These are phyloP conservation scores for Chaetomium tenue DNA, from an alignment of 495 filamentous ascomycete genomes.

Conservation along the genomic window DNA sequence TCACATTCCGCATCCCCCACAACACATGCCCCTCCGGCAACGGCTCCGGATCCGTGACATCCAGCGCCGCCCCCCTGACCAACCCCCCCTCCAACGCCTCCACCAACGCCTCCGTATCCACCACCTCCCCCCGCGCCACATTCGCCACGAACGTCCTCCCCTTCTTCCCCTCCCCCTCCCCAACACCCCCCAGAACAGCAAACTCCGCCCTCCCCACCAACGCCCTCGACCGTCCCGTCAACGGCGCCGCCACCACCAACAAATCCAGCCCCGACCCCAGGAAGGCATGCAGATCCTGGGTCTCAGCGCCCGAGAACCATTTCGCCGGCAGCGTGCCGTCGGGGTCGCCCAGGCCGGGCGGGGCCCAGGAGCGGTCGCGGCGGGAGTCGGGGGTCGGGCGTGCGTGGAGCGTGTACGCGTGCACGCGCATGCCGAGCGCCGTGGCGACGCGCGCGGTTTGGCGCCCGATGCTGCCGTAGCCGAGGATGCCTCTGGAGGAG, in stretches of 20 bases:
- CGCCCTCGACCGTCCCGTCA: constrained; percentile 66
- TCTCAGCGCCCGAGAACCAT: constrained; percentile 72
- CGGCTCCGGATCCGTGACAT: constrained; percentile 88
- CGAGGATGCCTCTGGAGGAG: constrained; percentile 64
- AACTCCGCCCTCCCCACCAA: constrained; percentile 67
- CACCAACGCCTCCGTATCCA: constrained; percentile 68
- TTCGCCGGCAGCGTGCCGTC: constrained; percentile 66
- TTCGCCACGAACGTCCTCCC: constrained; percentile 65
- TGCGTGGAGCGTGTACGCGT: constrained; percentile 76
- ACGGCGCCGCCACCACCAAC: constrained; percentile 69
- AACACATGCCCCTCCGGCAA: constrained; percentile 65
- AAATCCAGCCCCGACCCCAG: constrained; percentile 68
- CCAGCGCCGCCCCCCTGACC: constrained; percentile 71
- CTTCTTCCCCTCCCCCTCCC: neutral
- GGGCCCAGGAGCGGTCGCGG: constrained; percentile 64
- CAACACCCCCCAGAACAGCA: constrained; percentile 47
- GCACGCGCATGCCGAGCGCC: constrained; percentile 75
- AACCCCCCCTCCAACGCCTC: constrained; percentile 55
- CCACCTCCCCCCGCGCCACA: constrained; percentile 69
- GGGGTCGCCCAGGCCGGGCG: constrained; percentile 73
- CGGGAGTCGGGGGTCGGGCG: constrained; percentile 57
- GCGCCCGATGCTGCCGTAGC: constrained; percentile 81
- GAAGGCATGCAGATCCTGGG: constrained; percentile 62
- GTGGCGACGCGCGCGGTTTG: constrained; percentile 69
- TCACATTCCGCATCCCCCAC: constrained; percentile 71